A percentile compares a stretch with the other conserved stretches of the same genome.
These are phyloP conservation scores for Glycyrrhiza uralensis DNA, from an alignment of 306 rosid genomes.

Conservation along the genomic window DNA sequence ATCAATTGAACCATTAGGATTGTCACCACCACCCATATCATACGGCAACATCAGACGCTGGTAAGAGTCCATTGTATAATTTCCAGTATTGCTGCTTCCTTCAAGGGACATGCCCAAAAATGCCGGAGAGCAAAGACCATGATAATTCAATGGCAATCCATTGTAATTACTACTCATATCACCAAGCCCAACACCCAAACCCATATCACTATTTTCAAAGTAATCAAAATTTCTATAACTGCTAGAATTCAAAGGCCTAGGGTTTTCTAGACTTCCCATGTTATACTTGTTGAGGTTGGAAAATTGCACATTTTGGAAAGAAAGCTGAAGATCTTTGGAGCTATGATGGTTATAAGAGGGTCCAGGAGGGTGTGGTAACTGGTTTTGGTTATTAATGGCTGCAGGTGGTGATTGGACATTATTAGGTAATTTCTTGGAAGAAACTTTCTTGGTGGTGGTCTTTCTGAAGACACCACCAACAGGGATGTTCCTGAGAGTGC, in stretches of 20 bases:
- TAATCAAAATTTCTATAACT: conserved; percentile 49
- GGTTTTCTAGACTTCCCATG: conserved; percentile 41
- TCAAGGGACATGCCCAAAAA: conserved; percentile 70
- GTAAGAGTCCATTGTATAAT: conserved; percentile 61
- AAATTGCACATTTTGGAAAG: conserved; percentile 63
- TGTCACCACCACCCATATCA: conserved; percentile 41
- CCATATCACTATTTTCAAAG: conserved; percentile 46
- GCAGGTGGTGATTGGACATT: conserved; percentile 44
- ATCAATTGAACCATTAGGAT: conserved; percentile 45
- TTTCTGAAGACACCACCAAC: conserved; percentile 94
- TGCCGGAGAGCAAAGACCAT: conserved; percentile 50
- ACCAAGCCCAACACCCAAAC: conserved; percentile 41
- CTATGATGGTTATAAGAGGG: too few relatives aligned
- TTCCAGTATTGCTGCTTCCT: conserved; percentile 48
- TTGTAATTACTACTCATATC: conserved; percentile 20
- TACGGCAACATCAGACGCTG: conserved; percentile 76
- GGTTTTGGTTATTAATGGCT: conserved; percentile 23
- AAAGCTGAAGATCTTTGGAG: conserved; percentile 72
- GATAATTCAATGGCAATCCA: conserved; percentile 46
- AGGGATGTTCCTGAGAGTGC: conserved; percentile 92
- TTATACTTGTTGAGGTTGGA: conserved; percentile 47
- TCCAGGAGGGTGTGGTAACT: conserved; percentile 28
- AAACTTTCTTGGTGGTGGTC: conserved; percentile 80
- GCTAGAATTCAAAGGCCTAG: conserved; percentile 58
- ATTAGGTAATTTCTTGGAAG: conserved; percentile 66